Base-by-base conservation (phyloP, 371 early-diverging fungal species). In the Lichtheimia ornata region DNA sequence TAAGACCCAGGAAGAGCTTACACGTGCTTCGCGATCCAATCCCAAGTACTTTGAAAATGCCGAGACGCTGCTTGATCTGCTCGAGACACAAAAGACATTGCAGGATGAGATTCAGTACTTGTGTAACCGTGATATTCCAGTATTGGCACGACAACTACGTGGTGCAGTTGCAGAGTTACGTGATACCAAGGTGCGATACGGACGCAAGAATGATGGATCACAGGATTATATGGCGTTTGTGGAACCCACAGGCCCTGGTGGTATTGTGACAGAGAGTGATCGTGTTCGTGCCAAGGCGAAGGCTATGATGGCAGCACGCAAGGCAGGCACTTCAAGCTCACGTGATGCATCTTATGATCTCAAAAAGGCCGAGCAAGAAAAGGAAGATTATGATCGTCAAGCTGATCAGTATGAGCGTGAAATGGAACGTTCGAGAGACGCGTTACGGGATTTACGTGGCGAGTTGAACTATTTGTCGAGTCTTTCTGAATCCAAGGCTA, bases 261-360 rank as follows among this genome's bases (percentile, higher is more conserved):
- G 86, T 14, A 63, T 74, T 24, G 64, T 84, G 20, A 84, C 86
- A 0, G 85, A 85, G 45, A 76, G 81, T 25, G 88, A 88, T 53
- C 76, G 77, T 54, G 85, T 84, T 55, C 83, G 84, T 52, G 85
- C 88, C n/a, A 85, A 85, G 53, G 88, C 85, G 40, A 83, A 84
- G 54, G 81, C 83, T 3, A 78, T 82, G 82, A 76, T 87, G 84
- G 84, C 86, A n/a, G 84, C 83, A 22, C 74, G 83, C 44, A 83
- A 79, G 27, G 70, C 77, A 1, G 81, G 81, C 27, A 59, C 66
- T 7, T 57, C 58, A 17, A 57, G 65, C 51, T 20, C 61, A 47
- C 22, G 66, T 55, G 77, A 77, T 60, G 65, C 77, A 11, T 25
- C 54, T 3, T 63, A 70, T 53, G 70, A 69, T 13, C 53, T 77